Base-by-base conservation (phyloP, 2,329 filamentous ascomycete genomes). In the Nectriaceae sp. region DNA sequence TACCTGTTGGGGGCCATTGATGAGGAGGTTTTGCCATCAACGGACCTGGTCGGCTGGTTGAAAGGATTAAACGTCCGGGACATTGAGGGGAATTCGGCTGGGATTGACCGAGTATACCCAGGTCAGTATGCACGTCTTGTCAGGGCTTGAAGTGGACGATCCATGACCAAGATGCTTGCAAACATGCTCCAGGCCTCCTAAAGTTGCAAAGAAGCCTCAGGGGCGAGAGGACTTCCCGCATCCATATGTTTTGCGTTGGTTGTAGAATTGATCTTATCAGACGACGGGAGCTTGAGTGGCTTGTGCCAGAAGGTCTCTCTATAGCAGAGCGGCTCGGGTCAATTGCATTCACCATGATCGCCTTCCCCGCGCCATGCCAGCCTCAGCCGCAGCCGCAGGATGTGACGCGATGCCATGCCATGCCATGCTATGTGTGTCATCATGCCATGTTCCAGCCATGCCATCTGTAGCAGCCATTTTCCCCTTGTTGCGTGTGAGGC, bases 191-290 rank as follows among this genome's bases (percentile, higher is more conserved):
- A 31, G 26, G 15, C 26, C 26, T 31, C 26, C 26, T 8, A 31
- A 31, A 8, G 8, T 8, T 8, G 26, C 26, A 31, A 15, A 31
- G 8, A 8, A 8, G 8, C 26, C 8, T 15, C 8, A 15, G 15
- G 26, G 15, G 26, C 26, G 26, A 31, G 15, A 31, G 26, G 26
- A 21, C 13, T 19, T 16, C 15, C 21, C 35, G 22, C 24, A 37
- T 36, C 44, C 48, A 50, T 44, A 40, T 43, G 43, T 46, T 40
- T 44, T 36, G 21, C 29, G 31, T 20, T 29, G 33, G 42, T 29
- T 40, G 31, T 24, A 38, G 40, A 46, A 37, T n/a, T 38, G n/a
- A 45, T 31, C 8, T 31, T 31, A n/a, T n/a, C n/a, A n/a, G n/a
- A n/a, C n/a, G n/a, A n/a, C n/a, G n/a, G n/a, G n/a, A n/a, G n/a